Evolutionary conservation across 352 stramenopile species (phyloP).

Genomic region (Phytophthora macrochlamydospora): DNA sequence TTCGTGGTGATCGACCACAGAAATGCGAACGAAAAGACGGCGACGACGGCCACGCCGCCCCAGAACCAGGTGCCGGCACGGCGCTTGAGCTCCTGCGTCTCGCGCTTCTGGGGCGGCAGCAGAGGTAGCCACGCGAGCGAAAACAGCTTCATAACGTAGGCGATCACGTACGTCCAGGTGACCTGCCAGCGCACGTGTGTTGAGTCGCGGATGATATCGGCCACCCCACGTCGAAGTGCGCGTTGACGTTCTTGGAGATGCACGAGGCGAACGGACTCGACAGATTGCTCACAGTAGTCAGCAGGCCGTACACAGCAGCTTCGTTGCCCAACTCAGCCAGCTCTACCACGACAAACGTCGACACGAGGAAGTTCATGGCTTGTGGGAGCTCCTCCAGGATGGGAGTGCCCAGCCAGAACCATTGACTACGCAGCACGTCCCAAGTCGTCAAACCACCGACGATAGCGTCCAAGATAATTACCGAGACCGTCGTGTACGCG

Average conservation of each 20-base stretch:
- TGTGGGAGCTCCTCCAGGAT: conserved; percentile 54
- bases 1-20: conserved; percentile 67
- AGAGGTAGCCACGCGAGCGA: conserved; percentile 56
- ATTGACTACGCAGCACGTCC: conserved; percentile 62
- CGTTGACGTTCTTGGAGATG: conserved; percentile 48
- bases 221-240: conserved; percentile 42
- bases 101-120: conserved; percentile 60
- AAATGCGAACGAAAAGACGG: conserved; percentile 48
- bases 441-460: conserved; percentile 47
- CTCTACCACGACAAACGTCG: conserved; percentile 66
- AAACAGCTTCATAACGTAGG: conserved; percentile 54
- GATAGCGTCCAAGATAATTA: conserved; percentile 46
- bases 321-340: conserved; percentile 61
- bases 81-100: conserved; percentile 55
- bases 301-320: conserved; percentile 55
- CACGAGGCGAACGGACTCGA: conserved; percentile 47
- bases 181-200: conserved; percentile 39
- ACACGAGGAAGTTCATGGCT: conserved; percentile 54
- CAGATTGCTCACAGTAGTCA: conserved; percentile 59
- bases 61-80: conserved; percentile 37
- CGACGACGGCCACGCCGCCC: conserved; percentile 40
- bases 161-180: conserved; percentile 45
- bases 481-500: conserved; percentile 37
- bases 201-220: conserved; percentile 42
- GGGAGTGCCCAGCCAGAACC: conserved; percentile 64